Evolutionary conservation across 1,284 basidiomycete genomes (phyloP).

Genomic region (Ceratobasidium sp.): DNA sequence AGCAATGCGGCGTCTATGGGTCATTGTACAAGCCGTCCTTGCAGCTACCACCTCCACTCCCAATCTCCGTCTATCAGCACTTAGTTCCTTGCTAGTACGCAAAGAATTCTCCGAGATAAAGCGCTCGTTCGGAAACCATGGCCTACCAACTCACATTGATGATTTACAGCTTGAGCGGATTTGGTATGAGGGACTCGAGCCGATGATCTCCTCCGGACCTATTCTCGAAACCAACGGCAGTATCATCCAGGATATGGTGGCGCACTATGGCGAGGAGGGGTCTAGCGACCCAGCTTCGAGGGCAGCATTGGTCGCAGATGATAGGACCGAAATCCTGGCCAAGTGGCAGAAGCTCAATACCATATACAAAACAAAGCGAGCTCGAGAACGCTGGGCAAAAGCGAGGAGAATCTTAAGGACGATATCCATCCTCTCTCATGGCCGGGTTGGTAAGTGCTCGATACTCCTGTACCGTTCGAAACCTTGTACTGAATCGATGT

Average conservation of each 20-base stretch:
- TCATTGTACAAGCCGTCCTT: neutral
- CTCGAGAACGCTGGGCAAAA: neutral
- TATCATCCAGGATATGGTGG: neutral
- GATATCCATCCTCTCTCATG: no score
- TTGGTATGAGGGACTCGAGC: neutral
- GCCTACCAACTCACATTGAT: neutral
- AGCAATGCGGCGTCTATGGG: slow-evolving; percentile 9
- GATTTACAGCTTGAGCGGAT: neutral
- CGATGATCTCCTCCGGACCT: slow-evolving; percentile 8
- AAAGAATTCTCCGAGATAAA: neutral
- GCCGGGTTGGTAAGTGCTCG: no score
- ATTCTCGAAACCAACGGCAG: neutral
- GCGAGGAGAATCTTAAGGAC: no score
- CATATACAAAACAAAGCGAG: neutral
- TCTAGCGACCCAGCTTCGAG: no score
- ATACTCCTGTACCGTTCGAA: no score
- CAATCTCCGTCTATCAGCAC: neutral
- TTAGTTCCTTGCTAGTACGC: neutral
- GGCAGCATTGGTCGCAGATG: neutral
- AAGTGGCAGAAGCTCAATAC: slow-evolving; percentile 2
- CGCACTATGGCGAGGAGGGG: neutral
- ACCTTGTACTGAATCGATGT: no score
- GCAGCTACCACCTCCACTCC: neutral
- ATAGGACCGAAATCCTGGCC: neutral
- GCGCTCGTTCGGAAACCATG: neutral